A percentile compares a stretch with the other conserved stretches of the same genome.
These are phyloP conservation scores for Dillenia turbinata DNA, from an alignment of 164 flowering plant genomes.

Conservation along the genomic window DNA sequence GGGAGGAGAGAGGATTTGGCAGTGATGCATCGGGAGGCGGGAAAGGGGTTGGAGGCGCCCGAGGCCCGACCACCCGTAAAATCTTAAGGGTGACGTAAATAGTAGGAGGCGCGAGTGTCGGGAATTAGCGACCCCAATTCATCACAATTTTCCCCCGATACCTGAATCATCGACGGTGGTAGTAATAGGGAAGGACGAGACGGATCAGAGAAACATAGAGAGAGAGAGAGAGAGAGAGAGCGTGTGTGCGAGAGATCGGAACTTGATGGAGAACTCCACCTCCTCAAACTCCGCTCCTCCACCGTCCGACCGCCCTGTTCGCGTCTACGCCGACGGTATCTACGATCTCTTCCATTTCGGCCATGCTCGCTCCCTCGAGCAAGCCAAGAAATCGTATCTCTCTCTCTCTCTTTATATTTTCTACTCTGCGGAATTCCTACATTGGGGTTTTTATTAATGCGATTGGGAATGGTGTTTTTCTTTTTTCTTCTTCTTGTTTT, in stretches of 20 bases:
- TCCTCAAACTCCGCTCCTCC: constrained; percentile 4
- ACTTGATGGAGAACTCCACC: neutral
- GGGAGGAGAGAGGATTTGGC: no score
- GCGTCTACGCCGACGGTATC: constrained; percentile 83
- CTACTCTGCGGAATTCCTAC: neutral
- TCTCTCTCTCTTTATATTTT: neutral
- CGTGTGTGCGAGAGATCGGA: neutral
- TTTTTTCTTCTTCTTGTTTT: neutral
- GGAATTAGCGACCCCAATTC: no score
- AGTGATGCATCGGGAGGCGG: no score
- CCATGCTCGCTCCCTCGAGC: constrained; percentile 91
- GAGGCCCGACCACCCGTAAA: no score
- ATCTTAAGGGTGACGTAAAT: no score
- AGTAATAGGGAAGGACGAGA: neutral
- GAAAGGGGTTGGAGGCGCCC: no score
- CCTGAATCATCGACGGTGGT: no score
- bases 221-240: neutral
- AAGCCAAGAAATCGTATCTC: constrained; percentile 72
- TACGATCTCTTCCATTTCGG: constrained; percentile 98
- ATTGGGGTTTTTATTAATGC: neutral
- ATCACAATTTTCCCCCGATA: no score
- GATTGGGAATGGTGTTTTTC: neutral
- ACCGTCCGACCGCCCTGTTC: constrained; percentile 34
- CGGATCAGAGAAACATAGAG: constrained; percentile 1
- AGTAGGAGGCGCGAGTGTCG: no score